Base-by-base conservation (phyloP, 192 early-diverging fungal genomes). In the Rhizoclosmatium globosum region DNA sequence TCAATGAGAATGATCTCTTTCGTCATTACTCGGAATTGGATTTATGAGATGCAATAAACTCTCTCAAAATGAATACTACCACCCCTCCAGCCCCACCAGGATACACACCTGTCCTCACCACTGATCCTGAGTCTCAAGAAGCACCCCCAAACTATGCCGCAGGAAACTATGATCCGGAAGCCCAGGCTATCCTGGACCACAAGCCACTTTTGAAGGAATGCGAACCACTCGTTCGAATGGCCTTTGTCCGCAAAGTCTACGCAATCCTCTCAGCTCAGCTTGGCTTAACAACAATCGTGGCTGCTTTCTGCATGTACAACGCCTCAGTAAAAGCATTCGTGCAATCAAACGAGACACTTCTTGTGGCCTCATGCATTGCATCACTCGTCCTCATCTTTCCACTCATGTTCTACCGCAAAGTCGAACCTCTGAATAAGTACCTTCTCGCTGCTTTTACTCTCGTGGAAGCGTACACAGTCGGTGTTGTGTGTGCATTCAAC, bases 391-490 rank as follows among this genome's bases (percentile, higher is more conserved):
- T 85, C 3, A 50, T 92, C 19, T 48, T 92, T 38, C 81, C 80
- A 15, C 65, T 94, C 7, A 80, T 83, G 66, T 89, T 85, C 85
- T 92, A 93, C 42, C 66, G 82, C 47, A 82, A 87, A 60, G 88
- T 87, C 41, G 82, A 88, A 60, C 92, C 92, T 11, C 45, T 86
- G n/a, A 94, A 94, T 81, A 82, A 31, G 7, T 17, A 17, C 59
- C 79, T 93, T 2, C 76, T 94, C 78, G 83, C 82, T 0, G 68
- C 71, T n/a, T 94, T 94, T 48, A 93, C 92, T 4, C 56, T 92
- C 6, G 67, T 83, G 38, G 89, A 90, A 64, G 82, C 84, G 2
- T 85, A 84, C 46, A 70, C 74, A 31, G 64, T 90, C 23, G 88
- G 86, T 56, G 81, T 84, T 15, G 84, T 77, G 56, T 88, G 92